Evolutionary conservation across 495 filamentous ascomycete genomes (phyloP), one percentile per base, ranked within the genome.

Genomic region (Alectoria sarmentosa): DNA sequence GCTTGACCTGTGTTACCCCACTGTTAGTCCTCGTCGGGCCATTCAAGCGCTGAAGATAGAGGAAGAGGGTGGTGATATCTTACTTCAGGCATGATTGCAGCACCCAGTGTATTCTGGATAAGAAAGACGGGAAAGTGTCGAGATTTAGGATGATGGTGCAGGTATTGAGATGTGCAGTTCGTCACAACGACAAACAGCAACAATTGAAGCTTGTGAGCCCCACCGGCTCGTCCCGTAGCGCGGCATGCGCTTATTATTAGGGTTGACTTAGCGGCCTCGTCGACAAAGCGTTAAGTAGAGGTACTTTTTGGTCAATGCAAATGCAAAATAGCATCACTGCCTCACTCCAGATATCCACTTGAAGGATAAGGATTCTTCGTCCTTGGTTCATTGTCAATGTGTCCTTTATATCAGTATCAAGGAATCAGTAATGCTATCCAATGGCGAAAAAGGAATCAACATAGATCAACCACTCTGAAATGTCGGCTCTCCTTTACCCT

Each of bases 1-100:
- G 86, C 80, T 96, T 90, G 73, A 92, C 82, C 89, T 92, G 68
- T 41, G 38, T 28, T 38, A 10, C 57, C 57, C 36, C 23, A 38
- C 23, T 39, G 21, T 42, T 26, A 59, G 38, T 59, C 21, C 34
- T 59, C 21, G 21, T 21, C 36, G 13, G 7, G 23, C 57, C 3
- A 23, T 39, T 30, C n/a, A 59, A 39, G 34, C 14, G 30, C 30
- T 37, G 10, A 58, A 36, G 55, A 49, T 49, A 23, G 8, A 26
- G n/a, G 26, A 13, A 49, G 23, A 49, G 1, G 10, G 4, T 8
- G 15, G 28, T 54, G 49, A 32, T 5, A n/a, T 19, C 26, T 54
- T 54, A 54, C 49, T 32, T 54, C 49, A 54, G 49, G 49, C 49
- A 54, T 54, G 10, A 54, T 32, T 17, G 49, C 6, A 13, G 28